Evolutionary conservation across 805 yeast genomes (phyloP).

Genomic region (Suhomyces sp.): DNA sequence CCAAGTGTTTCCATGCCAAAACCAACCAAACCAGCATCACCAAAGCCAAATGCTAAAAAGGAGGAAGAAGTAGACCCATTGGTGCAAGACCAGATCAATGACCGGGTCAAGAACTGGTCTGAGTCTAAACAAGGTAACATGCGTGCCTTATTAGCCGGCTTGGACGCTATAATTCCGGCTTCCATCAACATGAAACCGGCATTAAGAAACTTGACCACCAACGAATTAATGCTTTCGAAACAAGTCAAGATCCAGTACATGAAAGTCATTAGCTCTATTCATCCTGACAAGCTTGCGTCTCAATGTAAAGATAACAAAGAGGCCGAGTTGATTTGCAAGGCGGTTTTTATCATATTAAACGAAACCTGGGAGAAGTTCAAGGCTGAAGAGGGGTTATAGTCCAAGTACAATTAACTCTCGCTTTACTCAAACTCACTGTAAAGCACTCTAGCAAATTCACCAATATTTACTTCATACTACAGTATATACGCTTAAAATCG

Average conservation of each 20-base stretch:
- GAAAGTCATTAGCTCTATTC: constrained; percentile 76
- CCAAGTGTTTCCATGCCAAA: background rate
- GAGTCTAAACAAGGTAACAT: constrained; percentile 50
- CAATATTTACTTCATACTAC: no score
- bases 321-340: constrained; percentile 79
- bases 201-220: constrained; percentile 34
- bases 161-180: constrained; percentile 59
- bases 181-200: constrained; percentile 32
- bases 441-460: no score
- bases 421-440: no score
- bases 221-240: constrained; percentile 83
- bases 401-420: no score
- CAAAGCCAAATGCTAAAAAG: constrained; percentile 1
- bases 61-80: constrained; percentile 45
- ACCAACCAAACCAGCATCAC: constrained; percentile 10
- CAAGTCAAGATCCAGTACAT: constrained; percentile 82
- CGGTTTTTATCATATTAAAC: constrained; percentile 78
- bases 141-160: constrained; percentile 68
- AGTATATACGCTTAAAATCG: no score
- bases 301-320: constrained; percentile 49
- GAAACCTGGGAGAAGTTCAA: constrained; percentile 58
- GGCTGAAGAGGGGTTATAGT: constrained; percentile 13
- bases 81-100: constrained; percentile 11
- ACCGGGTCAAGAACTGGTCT: constrained; percentile 10
- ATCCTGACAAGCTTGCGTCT: constrained; percentile 71